Percentiles rank a stretch among this genome's conserved stretches.
phyloP scores from a whole-genome alignment of 2,329 filamentous ascomycete genomes.

The Peltaster fructicola region DNA sequence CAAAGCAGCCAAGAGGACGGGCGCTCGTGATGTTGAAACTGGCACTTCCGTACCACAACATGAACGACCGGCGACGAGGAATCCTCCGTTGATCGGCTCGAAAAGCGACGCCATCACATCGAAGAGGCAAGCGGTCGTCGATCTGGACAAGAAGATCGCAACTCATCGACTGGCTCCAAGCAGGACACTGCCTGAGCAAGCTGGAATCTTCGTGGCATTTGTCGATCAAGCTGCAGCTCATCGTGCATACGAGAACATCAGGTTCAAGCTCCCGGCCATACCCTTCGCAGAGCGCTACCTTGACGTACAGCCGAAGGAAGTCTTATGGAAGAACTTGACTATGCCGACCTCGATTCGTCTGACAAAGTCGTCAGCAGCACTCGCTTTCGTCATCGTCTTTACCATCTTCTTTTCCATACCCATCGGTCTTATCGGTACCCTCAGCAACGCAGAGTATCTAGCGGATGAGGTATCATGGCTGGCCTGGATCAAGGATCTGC shows the following conservation, averaged over 20 bases:
- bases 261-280: conserved; percentile 13
- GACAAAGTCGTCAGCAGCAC: conserved; percentile 14
- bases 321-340: conserved; percentile 29
- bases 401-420: conserved; percentile 22
- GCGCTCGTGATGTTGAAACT: conserved; percentile 2
- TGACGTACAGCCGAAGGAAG: conserved; percentile 27
- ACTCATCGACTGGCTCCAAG: conserved; percentile 36
- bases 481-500: conserved; percentile 15
- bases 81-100: conserved; percentile 52
- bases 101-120: conserved; percentile 90
- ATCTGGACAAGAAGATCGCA: conserved; percentile 52
- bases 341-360: conserved; percentile 16
- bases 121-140: conserved; percentile 56
- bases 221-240: conserved; percentile 67
- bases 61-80: conserved; percentile 45
- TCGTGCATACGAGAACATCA: conserved; percentile 49
- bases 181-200: conserved; percentile 43
- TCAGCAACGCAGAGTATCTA: conserved; percentile 18
- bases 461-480: conserved; percentile 14
- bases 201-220: conserved; percentile 81
- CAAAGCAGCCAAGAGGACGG: conserved; percentile 14
- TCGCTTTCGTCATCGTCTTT: conserved; percentile 18
- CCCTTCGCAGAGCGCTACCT: conserved; percentile 25
- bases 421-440: conserved; percentile 16
- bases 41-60: conserved; percentile 17